Conservation (phyloP, 2,329 filamentous ascomycete species). For the Phialocephala subalpina region DNA sequence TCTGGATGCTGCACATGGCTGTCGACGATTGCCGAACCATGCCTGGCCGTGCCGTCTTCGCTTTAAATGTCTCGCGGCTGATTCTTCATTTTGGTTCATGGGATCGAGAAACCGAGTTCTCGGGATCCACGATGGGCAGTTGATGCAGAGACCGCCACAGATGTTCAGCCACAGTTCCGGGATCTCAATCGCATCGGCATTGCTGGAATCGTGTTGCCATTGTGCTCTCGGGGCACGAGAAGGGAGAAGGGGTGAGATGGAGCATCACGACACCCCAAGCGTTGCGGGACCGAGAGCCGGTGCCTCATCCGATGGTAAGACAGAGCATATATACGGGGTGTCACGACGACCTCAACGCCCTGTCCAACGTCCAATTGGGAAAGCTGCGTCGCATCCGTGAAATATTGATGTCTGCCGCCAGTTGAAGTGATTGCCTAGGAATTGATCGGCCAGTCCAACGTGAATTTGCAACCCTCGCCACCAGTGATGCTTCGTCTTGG, state of each 20-base stretch:
- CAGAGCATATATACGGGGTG: background rate
- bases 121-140: background rate
- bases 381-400: background rate
- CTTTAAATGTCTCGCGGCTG: background rate
- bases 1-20: background rate
- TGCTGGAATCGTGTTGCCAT: constrained; percentile 4
- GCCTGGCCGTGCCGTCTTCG: constrained; percentile 2
- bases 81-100: background rate
- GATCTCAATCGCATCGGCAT: background rate
- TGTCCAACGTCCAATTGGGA: background rate
- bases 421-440: constrained; percentile 2
- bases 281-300: background rate
- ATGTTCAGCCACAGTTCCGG: background rate
- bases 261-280: background rate
- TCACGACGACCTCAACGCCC: background rate
- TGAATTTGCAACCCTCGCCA: too few species aligned
- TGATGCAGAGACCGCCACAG: constrained; percentile 5
- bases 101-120: background rate
- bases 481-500: too few species aligned
- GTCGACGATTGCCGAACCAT: background rate
- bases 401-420: background rate
- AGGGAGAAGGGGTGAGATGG: background rate
- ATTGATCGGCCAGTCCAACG: background rate
- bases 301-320: constrained; percentile 13
- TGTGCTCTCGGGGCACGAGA: background rate